Conservation (phyloP, 768 basidiomycete genomes). For the Lactifluus hygrophoroides region DNA sequence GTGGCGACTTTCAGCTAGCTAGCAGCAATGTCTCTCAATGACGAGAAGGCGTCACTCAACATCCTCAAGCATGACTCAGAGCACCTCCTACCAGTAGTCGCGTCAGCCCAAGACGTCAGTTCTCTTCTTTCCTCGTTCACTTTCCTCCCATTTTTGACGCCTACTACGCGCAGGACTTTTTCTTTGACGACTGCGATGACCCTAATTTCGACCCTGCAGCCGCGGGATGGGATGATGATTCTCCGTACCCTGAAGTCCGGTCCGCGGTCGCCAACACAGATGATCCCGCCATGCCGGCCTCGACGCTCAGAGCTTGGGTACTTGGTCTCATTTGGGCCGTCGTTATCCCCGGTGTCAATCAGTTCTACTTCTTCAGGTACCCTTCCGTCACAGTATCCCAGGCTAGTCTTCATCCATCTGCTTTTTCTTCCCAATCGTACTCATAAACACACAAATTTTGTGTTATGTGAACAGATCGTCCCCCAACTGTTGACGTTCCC, state of each 20-base stretch:
- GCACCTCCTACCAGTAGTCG: too few species aligned
- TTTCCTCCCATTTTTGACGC: not conserved
- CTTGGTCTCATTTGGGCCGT: constrained; percentile 41
- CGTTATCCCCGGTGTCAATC: constrained; percentile 64
- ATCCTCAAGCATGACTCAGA: constrained; percentile 14
- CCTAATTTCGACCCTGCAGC: constrained; percentile 30
- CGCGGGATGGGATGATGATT: constrained; percentile 34
- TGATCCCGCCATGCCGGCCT: constrained; percentile 34
- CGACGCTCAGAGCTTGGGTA: constrained; percentile 32
- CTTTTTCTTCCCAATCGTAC: not conserved
- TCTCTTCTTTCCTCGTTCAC: not conserved
- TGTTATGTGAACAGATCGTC: constrained; percentile 33
- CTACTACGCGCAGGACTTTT: not conserved
- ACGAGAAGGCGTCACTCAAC: constrained; percentile 21
- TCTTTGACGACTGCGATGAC: constrained; percentile 26
- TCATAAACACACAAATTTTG: not conserved
- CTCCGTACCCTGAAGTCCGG: constrained; percentile 46
- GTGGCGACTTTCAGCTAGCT: too few species aligned
- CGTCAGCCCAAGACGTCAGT: not conserved
- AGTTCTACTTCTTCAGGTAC: constrained; percentile 69
- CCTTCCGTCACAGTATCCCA: constrained; percentile 33
- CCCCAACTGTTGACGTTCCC: constrained; percentile 66
- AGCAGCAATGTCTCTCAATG: too few species aligned
- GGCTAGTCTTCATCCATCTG: constrained; percentile 18
- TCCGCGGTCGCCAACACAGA: constrained; percentile 43